Conservation (phyloP, 768 basidiomycete species). For the Boletus barrowsii region DNA sequence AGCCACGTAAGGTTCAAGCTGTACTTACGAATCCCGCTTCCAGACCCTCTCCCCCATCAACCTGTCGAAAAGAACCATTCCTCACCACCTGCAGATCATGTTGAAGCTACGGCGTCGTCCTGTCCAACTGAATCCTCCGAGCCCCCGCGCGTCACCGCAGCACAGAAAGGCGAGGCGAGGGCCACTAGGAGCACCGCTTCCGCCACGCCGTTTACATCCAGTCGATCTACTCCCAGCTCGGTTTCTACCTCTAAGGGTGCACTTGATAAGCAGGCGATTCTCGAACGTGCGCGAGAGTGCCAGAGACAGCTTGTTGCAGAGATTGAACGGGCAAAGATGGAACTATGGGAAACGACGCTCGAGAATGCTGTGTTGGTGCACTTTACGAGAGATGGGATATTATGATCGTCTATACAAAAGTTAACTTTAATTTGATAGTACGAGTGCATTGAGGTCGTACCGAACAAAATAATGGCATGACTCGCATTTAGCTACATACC, state of each 20-base stretch:
- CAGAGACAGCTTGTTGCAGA: conserved; percentile 50
- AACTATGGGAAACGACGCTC: conserved; percentile 71
- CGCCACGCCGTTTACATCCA: neutral
- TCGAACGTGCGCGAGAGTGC: conserved; percentile 53
- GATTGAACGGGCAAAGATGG: conserved; percentile 57
- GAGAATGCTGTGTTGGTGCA: conserved; percentile 63
- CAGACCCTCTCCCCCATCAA: conserved; percentile 4
- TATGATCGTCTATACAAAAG: neutral
- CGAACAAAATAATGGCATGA: neutral
- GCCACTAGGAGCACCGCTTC: neutral
- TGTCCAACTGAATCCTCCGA: neutral
- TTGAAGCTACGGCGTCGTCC: neutral
- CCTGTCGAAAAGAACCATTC: neutral
- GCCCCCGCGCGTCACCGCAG: neutral
- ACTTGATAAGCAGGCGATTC: conserved; percentile 40
- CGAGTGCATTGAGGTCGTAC: neutral
- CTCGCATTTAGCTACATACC: conserved; percentile 10
- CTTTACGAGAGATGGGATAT: conserved; percentile 35
- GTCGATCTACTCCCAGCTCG: neutral
- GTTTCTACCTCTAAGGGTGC: conserved; percentile 1
- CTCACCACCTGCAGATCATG: neutral
- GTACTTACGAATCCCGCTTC: conserved; percentile 3
- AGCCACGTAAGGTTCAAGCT: neutral
- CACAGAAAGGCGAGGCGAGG: conserved; percentile 20
- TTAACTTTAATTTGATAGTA: neutral